phyloP scores from a whole-genome alignment of 306 rosid genomes.

The Trifolium dubium region DNA sequence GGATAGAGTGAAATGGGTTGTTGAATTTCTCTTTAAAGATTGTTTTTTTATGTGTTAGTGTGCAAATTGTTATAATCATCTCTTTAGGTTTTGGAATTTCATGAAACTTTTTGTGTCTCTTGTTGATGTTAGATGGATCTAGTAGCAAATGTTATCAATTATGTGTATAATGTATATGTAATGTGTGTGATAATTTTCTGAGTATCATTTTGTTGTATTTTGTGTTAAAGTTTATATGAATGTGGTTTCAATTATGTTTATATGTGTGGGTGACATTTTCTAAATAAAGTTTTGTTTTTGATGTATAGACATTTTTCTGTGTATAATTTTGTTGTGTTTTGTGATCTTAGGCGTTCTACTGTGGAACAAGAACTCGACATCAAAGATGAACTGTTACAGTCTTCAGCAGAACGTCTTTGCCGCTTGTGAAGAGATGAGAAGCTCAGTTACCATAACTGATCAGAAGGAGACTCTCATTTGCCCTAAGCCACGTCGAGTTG shows the following conservation, averaged over 20 bases:
- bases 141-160: background rate
- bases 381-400: slow-evolving; percentile 69
- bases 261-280: background rate
- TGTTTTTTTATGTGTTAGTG: background rate
- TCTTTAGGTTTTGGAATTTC: background rate
- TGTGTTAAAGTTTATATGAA: background rate
- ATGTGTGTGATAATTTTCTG: background rate
- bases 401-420: slow-evolving; percentile 82
- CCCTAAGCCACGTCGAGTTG: slow-evolving; percentile 85
- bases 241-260: background rate
- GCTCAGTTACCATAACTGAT: slow-evolving; percentile 52
- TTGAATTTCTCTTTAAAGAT: background rate
- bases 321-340: slow-evolving; percentile 19
- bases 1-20: slow-evolving; percentile 17
- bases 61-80: background rate
- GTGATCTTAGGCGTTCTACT: slow-evolving; percentile 66
- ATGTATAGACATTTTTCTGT: background rate
- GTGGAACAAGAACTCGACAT: slow-evolving; percentile 40
- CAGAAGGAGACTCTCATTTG: slow-evolving; percentile 70
- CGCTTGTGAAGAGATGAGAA: slow-evolving; percentile 65
- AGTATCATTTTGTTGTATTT: slow-evolving; percentile 1
- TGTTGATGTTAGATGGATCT: slow-evolving; percentile 12
- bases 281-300: slow-evolving; percentile 4
- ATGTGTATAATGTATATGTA: background rate
- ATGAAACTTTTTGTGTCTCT: background rate